phyloP scores from a whole-genome alignment of 139 green algal genomes.

The Tetraselmis chui region DNA sequence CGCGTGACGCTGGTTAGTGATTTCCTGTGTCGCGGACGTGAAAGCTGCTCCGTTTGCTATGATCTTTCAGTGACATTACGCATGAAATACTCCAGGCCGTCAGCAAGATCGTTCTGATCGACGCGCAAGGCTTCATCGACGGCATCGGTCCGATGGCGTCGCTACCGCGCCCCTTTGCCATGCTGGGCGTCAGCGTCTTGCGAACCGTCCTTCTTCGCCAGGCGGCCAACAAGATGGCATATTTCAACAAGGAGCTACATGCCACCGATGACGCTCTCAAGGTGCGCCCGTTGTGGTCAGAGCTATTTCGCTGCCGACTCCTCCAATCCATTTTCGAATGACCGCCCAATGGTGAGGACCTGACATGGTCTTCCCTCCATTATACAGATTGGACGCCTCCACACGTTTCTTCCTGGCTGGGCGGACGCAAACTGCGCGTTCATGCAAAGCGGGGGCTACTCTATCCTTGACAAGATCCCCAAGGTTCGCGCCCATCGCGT shows the following conservation, averaged over 20 bases:
- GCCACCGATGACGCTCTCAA: conserved; percentile 69
- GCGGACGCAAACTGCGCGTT: conserved; percentile 80
- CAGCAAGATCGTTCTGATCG: conserved; percentile 63
- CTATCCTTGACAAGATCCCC: conserved; percentile 39
- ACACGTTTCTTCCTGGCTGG: conserved; percentile 58
- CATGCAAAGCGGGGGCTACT: conserved; percentile 85
- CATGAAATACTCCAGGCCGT: conserved; percentile 38
- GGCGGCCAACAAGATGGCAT: conserved; percentile 73
- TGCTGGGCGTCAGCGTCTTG: conserved; percentile 63
- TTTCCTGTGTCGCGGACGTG: too few species aligned
- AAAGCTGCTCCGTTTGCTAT: not conserved
- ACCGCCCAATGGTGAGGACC: too few species aligned
- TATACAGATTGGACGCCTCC: conserved; percentile 19
- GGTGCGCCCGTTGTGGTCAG: conserved; percentile 3
- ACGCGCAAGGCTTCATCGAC: conserved; percentile 80
- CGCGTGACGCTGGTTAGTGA: too few species aligned
- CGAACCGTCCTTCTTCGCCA: conserved; percentile 52
- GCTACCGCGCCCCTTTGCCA: conserved; percentile 50
- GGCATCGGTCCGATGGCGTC: conserved; percentile 68
- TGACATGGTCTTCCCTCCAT: too few species aligned
- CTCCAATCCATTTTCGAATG: not conserved
- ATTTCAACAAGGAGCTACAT: conserved; percentile 62
- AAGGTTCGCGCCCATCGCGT: conserved; percentile 10
- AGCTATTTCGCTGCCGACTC: not conserved
- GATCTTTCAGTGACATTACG: not conserved